Conservation (phyloP, 306 rosid genomes). For the Cajanus cajan region DNA sequence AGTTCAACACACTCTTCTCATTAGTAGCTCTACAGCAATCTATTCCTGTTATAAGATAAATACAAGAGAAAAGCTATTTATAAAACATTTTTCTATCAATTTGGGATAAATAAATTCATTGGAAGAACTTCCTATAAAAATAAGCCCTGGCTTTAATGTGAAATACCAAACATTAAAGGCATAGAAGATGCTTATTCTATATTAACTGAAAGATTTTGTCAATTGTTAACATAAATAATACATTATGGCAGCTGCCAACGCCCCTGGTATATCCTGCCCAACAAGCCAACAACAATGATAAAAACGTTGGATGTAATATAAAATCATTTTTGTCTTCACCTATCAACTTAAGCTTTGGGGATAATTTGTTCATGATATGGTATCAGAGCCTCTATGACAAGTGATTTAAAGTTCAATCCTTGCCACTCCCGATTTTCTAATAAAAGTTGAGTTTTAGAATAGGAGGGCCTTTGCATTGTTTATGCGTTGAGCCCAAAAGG, state of each 20-base stretch:
- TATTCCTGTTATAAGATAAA: not conserved
- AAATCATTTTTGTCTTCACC: not conserved
- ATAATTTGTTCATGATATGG: not conserved
- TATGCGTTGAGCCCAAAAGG: not conserved
- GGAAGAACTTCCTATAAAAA: not conserved
- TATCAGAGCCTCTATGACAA: no score
- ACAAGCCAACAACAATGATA: not conserved
- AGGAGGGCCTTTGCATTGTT: not conserved
- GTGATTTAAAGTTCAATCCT: not conserved
- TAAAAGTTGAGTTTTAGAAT: not conserved
- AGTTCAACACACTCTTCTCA: not conserved
- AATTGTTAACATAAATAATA: not conserved
- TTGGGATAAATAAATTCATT: not conserved
- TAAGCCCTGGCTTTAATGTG: no score
- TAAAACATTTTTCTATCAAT: not conserved
- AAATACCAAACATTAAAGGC: no score
- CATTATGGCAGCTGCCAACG: no score
- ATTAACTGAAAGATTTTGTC: conserved; percentile 12
- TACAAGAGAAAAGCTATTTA: not conserved
- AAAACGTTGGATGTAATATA: not conserved
- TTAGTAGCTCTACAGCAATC: not conserved
- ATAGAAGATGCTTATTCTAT: no score
- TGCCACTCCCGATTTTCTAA: not conserved
- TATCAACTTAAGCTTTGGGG: not conserved
- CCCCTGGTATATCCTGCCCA: conserved; percentile 4